Evolutionary conservation across 306 rosid species (phyloP).

Genomic region (Medicago lupulina): DNA sequence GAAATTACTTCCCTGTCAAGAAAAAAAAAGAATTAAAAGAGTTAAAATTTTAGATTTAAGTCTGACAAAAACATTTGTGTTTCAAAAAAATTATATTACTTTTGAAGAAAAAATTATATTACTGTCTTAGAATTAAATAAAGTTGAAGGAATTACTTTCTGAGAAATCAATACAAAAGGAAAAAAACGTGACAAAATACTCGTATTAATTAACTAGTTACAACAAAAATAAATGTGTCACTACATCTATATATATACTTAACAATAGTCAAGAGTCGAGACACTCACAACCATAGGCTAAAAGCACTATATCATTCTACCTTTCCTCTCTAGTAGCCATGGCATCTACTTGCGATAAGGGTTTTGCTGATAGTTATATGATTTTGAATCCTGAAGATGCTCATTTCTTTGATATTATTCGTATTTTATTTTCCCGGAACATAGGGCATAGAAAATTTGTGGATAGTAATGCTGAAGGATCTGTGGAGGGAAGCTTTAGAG

Average conservation of each 20-base stretch:
- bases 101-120: no score
- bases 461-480: conserved; percentile 38
- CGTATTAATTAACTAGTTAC: no score
- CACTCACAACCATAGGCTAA: not conserved
- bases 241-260: not conserved
- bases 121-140: no score
- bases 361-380: conserved; percentile 58
- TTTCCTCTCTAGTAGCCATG: not conserved
- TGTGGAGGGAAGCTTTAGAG: conserved; percentile 47
- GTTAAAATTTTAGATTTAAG: no score
- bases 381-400: conserved; percentile 65
- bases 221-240: not conserved
- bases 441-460: conserved; percentile 49
- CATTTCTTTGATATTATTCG: conserved; percentile 55
- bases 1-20: no score
- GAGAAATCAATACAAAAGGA: no score
- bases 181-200: no score
- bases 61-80: no score
- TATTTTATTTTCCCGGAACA: conserved; percentile 48
- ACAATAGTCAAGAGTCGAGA: no score
- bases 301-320: not conserved
- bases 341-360: conserved; percentile 47
- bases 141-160: no score
- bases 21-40: no score
- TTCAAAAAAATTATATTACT: no score